Base-by-base conservation (phyloP, 2,329 filamentous ascomycete species). In the Ceratocystiopsis sp. region DNA sequence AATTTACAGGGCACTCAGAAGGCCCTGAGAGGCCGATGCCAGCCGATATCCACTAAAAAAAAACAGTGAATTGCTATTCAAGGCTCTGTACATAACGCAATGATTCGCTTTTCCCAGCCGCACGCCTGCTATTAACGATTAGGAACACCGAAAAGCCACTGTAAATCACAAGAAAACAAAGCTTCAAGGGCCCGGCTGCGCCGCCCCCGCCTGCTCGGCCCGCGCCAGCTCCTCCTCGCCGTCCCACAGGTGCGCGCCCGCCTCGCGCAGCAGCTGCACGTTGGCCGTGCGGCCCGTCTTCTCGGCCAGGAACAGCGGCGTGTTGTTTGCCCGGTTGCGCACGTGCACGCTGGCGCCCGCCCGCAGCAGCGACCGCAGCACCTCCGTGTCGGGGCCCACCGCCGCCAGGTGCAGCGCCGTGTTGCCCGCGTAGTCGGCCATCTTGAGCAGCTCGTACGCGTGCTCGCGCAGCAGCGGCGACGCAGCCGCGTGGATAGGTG, bases 361-460 rank as follows among this genome's bases (percentile, higher is more conserved):
- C 37, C 63, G 63, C 13, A 82, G 64, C 39, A 82, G 60, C 53
- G 75, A 71, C 19, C 67, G 61, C 51, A 80, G 60, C 29, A 81
- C 67, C n/a, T 64, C 63, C 1, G 63, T 59, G 45, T 69, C 64
- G 16, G 72, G 66, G 1, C 67, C 65, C 6, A 75, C 66, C 29
- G 72, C 69, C 1, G 72, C 73, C 3, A 76, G 65, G 53, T 76
- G 73, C 35, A 74, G 60, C 4, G 67, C 68, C 21, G 84, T 89
- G 61, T 89, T 91, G 39, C 84, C 83, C 17, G 80, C 81, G 56
- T 89, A 89, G 61, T 91, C 84, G 29, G 74, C 72, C 49, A 78
- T 77, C 54, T 83, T 83, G 38, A 91, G 67, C 17, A 91, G 66
- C 45, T 71, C 58, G 47, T 56, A 53, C 15, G 45, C 21, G 41